Evolutionary conservation across 1,284 basidiomycete genomes (phyloP).

Genomic region (Boletus semigastroideus): DNA sequence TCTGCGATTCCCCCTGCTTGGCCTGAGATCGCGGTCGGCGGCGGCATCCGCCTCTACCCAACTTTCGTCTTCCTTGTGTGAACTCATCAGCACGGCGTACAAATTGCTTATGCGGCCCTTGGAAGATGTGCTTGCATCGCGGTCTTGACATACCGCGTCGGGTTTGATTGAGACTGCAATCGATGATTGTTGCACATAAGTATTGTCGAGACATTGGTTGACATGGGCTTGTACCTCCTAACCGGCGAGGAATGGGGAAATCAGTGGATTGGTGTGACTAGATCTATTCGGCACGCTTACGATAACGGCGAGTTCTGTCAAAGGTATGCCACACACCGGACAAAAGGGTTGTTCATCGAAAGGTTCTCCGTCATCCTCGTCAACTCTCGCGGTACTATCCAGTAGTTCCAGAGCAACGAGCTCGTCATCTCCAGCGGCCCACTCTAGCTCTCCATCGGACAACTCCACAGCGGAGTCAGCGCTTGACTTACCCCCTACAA

Average conservation of each 20-base stretch:
- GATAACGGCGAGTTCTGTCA: constrained; percentile 25
- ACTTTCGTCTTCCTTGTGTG: constrained; percentile 73
- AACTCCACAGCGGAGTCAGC: constrained; percentile 15
- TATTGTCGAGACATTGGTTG: constrained; percentile 48
- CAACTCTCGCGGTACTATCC: constrained; percentile 25
- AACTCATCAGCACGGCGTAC: constrained; percentile 83
- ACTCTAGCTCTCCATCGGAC: constrained; percentile 38
- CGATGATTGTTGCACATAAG: neutral
- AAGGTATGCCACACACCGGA: constrained; percentile 40
- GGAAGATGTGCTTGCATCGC: neutral
- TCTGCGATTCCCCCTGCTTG: constrained; percentile 57
- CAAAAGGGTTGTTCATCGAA: constrained; percentile 22
- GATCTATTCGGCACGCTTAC: constrained; percentile 30
- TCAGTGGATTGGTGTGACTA: neutral
- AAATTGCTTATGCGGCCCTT: constrained; percentile 38
- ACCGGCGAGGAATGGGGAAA: neutral
- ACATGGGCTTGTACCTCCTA: constrained; percentile 51
- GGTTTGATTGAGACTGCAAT: neutral
- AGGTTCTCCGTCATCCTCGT: constrained; percentile 9
- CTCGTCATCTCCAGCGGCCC: constrained; percentile 68
- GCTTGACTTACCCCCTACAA: neutral
- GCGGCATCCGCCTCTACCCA: constrained; percentile 77
- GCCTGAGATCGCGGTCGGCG: constrained; percentile 49
- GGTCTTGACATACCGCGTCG: neutral
- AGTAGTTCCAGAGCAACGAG: constrained; percentile 27